phyloP scores from a whole-genome alignment of 805 yeast species.

The Yamadazyma sp. region DNA sequence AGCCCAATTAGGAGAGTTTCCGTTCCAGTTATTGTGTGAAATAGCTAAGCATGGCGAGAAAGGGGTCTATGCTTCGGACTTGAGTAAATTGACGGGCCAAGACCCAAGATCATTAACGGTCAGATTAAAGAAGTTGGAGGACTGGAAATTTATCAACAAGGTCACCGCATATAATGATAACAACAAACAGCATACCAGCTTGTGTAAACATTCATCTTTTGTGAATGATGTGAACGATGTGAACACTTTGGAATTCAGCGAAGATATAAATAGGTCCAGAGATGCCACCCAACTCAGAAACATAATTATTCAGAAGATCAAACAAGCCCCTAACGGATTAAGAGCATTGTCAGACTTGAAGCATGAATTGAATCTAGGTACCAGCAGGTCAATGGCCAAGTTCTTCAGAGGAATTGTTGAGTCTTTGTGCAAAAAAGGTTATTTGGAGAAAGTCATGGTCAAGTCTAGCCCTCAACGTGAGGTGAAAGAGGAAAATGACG shows the following conservation, averaged over 20 bases:
- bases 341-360: conserved; percentile 63
- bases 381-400: conserved; percentile 37
- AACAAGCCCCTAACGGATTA: conserved; percentile 58
- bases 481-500: neutral
- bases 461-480: conserved; percentile 15
- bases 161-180: conserved; percentile 28
- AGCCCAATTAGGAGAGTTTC: conserved; percentile 51
- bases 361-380: conserved; percentile 54
- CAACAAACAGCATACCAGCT: conserved; percentile 53
- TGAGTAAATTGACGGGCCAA: conserved; percentile 59
- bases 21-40: conserved; percentile 55
- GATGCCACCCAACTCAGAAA: conserved; percentile 30
- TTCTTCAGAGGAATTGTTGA: conserved; percentile 50
- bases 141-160: conserved; percentile 48
- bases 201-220: conserved; percentile 53
- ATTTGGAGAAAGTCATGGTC: conserved; percentile 52
- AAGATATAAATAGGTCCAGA: conserved; percentile 26
- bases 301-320: conserved; percentile 48
- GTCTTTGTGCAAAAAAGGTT: conserved; percentile 45
- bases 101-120: conserved; percentile 70
- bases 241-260: conserved; percentile 20
- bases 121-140: conserved; percentile 56
- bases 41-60: conserved; percentile 55
- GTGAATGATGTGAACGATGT: conserved; percentile 25
- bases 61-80: conserved; percentile 61